Conservation (phyloP, 225 moss, liverwort and hornwort genomes). For the Marchantia polymorpha region DNA sequence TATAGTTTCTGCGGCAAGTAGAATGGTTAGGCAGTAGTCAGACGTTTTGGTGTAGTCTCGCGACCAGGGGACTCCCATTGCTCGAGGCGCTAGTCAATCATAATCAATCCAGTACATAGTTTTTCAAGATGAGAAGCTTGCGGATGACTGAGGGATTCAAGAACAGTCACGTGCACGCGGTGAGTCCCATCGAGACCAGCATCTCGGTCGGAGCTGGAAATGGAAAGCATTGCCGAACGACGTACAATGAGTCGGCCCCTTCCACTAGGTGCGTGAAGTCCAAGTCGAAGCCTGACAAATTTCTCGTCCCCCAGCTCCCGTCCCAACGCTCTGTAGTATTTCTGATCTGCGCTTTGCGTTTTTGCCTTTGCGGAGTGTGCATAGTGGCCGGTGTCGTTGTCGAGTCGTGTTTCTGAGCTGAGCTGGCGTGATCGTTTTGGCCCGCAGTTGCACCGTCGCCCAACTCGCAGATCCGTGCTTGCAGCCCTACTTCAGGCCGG, state of each 20-base stretch:
- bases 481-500: slow-evolving; percentile 79
- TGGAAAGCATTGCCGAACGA: slow-evolving; percentile 40
- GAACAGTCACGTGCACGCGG: slow-evolving; percentile 36
- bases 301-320: neutral
- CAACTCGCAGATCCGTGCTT: slow-evolving; percentile 82
- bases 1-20: slow-evolving; percentile 14
- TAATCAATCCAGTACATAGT: neutral
- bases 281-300: neutral
- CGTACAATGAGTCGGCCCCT: slow-evolving; percentile 31
- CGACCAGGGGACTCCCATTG: slow-evolving; percentile 1
- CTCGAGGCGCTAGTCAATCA: slow-evolving; percentile 4
- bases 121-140: slow-evolving; percentile 42
- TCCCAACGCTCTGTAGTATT: no score
- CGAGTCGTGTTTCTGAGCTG: neutral
- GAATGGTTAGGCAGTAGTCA: neutral
- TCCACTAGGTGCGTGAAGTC: slow-evolving; percentile 32
- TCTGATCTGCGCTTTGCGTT: neutral
- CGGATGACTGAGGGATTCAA: slow-evolving; percentile 43
- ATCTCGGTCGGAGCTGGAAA: slow-evolving; percentile 41
- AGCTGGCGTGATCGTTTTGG: slow-evolving; percentile 16
- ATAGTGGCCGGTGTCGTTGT: neutral
- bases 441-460: slow-evolving; percentile 77
- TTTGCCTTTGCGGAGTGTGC: neutral
- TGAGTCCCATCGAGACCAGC: slow-evolving; percentile 28
- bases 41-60: slow-evolving; percentile 9